These are phyloP conservation scores for Begonia loranthoides DNA, from an alignment of 306 rosid species.

Conservation along the genomic window DNA sequence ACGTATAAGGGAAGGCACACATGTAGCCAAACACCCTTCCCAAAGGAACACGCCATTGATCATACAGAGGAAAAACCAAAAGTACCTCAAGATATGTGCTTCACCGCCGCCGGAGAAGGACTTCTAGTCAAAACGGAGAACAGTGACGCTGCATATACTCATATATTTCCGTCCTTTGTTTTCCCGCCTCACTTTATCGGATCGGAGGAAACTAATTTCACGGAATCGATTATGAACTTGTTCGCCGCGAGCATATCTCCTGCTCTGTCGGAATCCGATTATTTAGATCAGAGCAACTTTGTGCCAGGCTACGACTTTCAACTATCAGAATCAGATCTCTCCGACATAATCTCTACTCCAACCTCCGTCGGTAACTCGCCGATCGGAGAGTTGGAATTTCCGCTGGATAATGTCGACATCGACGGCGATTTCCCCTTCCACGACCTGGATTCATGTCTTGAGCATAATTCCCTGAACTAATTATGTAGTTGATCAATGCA, in stretches of 20 bases:
- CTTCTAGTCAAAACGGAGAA: constrained; percentile 33
- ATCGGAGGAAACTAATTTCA: not conserved
- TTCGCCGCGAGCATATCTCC: constrained; percentile 12
- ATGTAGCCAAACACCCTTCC: constrained; percentile 15
- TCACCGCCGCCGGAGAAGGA: constrained; percentile 14
- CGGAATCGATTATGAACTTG: constrained; percentile 11
- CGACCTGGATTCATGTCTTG: constrained; percentile 20
- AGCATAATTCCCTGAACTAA: not conserved
- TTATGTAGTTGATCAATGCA: too few relatives aligned
- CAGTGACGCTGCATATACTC: constrained; percentile 7
- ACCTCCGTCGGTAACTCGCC: constrained; percentile 54
- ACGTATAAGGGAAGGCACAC: constrained; percentile 49
- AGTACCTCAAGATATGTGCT: not conserved
- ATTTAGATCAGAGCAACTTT: constrained; percentile 12
- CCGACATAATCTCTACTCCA: constrained; percentile 48
- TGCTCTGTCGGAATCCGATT: constrained; percentile 30
- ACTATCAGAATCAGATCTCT: constrained; percentile 42
- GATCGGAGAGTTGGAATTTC: constrained; percentile 29
- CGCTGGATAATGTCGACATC: constrained; percentile 29
- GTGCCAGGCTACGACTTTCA: constrained; percentile 28
- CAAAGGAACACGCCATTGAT: constrained; percentile 6
- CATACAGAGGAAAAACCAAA: too few relatives aligned
- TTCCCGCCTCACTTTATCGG: constrained; percentile 15
- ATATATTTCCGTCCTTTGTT: constrained; percentile 28
- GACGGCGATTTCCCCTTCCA: constrained; percentile 26